Evolutionary conservation across 768 basidiomycete species (phyloP), one percentile per base, ranked within the genome.

Genomic region (Leucogyrophana mollusca): DNA sequence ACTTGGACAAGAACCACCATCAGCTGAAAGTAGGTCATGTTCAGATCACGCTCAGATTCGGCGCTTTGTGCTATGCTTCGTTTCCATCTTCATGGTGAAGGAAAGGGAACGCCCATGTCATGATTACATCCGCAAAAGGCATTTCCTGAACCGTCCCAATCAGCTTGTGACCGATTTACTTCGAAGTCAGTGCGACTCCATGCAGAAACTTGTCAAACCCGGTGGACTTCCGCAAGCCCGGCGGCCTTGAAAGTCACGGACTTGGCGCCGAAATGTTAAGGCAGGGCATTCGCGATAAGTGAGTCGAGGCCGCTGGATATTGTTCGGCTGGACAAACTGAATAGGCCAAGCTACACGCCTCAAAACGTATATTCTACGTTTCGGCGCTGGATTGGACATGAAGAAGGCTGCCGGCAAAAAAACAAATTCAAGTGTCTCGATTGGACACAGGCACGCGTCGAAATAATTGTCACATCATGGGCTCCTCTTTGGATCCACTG

Each of bases 111-210:
- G 18, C n/a, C 42, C 4, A 27, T 16, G 21, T 43, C 42, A 46
- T 16, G 38, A 41, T 47, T 37, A 7, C 27, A 50, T 50, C 34
- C 47, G 13, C 45, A 47, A 14, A 38, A 47, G 49, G 45, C 20
- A 36, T 17, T 27, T 23, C 25, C 30, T 3, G 21, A 42, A 35
- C 34, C 14, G 18, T 21, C 17, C 45, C 17, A 18, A 25, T 36
- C 30, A 40, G 18, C 18, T 35, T 36, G 14, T 40, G 33, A 46
- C 23, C 45, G 38, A 35, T 22, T 23, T 34, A 45, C 25, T 32
- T 39, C 33, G 46, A 41, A 23, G 33, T 23, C 34, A 33, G 39
- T 25, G 21, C 23, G 21, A 22, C 32, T 46, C 9, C 25, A 30
- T 30, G 27, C 13, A 30, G 27, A 30, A 30, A 30, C 13, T 14